Conservation (phyloP, 1,284 basidiomycete species). For the Stygiomarasmius scandens region DNA sequence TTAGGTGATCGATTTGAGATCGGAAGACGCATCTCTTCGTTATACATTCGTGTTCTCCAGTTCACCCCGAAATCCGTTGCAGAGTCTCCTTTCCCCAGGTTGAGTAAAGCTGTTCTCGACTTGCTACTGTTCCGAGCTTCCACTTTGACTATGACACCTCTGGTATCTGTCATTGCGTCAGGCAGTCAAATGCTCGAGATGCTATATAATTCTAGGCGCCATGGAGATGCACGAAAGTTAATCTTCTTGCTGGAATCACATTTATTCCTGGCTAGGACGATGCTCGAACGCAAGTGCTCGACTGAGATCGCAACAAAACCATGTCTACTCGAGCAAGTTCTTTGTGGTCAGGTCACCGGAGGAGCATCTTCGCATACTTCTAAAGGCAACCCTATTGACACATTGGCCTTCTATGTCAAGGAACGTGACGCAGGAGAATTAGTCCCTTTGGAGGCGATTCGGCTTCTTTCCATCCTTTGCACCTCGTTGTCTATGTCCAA, state of each 20-base stretch:
- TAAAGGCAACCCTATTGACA: constrained; percentile 70
- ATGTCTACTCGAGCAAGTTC: constrained; percentile 73
- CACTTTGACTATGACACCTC: constrained; percentile 73
- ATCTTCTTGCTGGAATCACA: constrained; percentile 69
- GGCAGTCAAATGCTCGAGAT: constrained; percentile 61
- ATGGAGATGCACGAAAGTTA: constrained; percentile 69
- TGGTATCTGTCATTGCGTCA: constrained; percentile 68
- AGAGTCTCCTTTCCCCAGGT: constrained; percentile 55
- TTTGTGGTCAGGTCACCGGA: constrained; percentile 65
- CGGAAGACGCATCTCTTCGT: constrained; percentile 61
- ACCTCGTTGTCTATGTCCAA: constrained; percentile 62
- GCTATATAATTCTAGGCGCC: constrained; percentile 64
- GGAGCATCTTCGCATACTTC: constrained; percentile 45
- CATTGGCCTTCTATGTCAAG: constrained; percentile 65
- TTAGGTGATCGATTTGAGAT: constrained; percentile 83
- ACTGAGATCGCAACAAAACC: constrained; percentile 45
- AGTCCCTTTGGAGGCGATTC: constrained; percentile 66
- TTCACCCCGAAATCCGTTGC: constrained; percentile 58
- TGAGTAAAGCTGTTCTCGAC: constrained; percentile 68
- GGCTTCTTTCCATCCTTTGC: constrained; percentile 68
- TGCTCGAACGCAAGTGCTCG: constrained; percentile 65
- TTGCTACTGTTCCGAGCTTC: constrained; percentile 71
- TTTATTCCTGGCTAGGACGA: constrained; percentile 60
- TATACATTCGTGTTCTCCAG: constrained; percentile 70
- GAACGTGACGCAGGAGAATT: constrained; percentile 58